phyloP scores from a whole-genome alignment of 108 stramenopile genomes.

The Parmales sp. region DNA sequence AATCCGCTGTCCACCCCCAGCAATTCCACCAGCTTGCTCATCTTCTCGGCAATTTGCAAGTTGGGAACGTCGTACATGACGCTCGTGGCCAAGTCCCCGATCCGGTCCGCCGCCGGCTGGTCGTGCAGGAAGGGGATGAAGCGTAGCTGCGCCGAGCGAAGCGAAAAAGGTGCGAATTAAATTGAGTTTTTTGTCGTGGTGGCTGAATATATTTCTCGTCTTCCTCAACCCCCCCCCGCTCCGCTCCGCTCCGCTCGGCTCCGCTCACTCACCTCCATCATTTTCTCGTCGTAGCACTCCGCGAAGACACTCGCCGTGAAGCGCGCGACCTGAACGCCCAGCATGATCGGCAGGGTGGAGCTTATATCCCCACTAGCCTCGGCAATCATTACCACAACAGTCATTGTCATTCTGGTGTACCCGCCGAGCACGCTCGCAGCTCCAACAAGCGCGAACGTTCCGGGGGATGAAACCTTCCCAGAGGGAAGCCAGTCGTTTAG shows the following conservation, averaged over 20 bases:
- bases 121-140: constrained; percentile 11
- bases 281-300: constrained; percentile 11
- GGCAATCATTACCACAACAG: constrained; percentile 2
- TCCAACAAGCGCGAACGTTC: not conserved
- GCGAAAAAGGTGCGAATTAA: too few species aligned
- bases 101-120: not conserved
- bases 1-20: not conserved
- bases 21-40: not conserved
- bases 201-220: too few species aligned
- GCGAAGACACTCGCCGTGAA: not conserved
- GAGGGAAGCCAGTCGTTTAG: not conserved
- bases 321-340: not conserved
- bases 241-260: too few species aligned
- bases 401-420: constrained; percentile 7
- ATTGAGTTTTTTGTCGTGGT: too few species aligned
- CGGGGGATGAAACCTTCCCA: not conserved
- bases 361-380: constrained; percentile 1
- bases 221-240: too few species aligned
- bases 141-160: too few species aligned
- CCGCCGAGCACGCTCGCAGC: not conserved
- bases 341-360: constrained; percentile 4
- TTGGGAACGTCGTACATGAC: not conserved
- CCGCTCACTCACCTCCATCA: too few species aligned
- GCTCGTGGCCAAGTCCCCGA: not conserved
- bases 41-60: not conserved